Evolutionary conservation across 2,329 filamentous ascomycete species (phyloP).

Genomic region (Elsinoe arachidis): DNA sequence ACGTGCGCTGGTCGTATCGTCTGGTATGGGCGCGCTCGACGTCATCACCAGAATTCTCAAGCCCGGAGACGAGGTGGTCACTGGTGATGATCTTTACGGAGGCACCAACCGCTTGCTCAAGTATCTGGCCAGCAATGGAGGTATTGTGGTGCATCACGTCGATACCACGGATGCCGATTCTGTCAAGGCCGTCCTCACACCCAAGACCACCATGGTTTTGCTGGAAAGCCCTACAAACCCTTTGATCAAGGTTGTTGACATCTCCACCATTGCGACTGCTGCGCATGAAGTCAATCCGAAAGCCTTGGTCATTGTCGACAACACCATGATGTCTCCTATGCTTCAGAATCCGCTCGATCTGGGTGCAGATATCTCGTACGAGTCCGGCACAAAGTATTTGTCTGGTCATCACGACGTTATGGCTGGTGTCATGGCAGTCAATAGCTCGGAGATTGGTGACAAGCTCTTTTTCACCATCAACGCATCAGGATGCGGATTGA

Average conservation of each 20-base stretch:
- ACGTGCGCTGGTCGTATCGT: slow-evolving; percentile 84
- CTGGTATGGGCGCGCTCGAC: slow-evolving; percentile 94
- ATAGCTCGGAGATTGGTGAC: slow-evolving; percentile 71
- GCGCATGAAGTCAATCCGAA: slow-evolving; percentile 70
- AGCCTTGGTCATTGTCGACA: slow-evolving; percentile 86
- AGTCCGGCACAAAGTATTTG: slow-evolving; percentile 95
- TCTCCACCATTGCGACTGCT: slow-evolving; percentile 65
- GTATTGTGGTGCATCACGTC: slow-evolving; percentile 90
- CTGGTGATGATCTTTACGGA: slow-evolving; percentile 93
- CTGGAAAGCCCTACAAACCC: slow-evolving; percentile 97
- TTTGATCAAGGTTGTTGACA: slow-evolving; percentile 94
- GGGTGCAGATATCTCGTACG: slow-evolving; percentile 92
- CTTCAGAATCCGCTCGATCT: slow-evolving; percentile 88
- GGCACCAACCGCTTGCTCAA: slow-evolving; percentile 90
- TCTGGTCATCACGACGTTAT: slow-evolving; percentile 98
- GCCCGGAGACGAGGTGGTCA: slow-evolving; percentile 93
- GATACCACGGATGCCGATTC: slow-evolving; percentile 75
- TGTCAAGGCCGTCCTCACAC: slow-evolving; percentile 59
- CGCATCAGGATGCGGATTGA: slow-evolving; percentile 83
- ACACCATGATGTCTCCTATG: slow-evolving; percentile 97
- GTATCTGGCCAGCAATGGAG: slow-evolving; percentile 79
- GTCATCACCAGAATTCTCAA: slow-evolving; percentile 86
- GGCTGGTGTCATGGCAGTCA: slow-evolving; percentile 92
- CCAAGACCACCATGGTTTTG: slow-evolving; percentile 89
- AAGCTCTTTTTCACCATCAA: slow-evolving; percentile 97